These are phyloP conservation scores for Cordyceps fumosorosea DNA, from an alignment of 2,329 filamentous ascomycete species.

Conservation along the genomic window DNA sequence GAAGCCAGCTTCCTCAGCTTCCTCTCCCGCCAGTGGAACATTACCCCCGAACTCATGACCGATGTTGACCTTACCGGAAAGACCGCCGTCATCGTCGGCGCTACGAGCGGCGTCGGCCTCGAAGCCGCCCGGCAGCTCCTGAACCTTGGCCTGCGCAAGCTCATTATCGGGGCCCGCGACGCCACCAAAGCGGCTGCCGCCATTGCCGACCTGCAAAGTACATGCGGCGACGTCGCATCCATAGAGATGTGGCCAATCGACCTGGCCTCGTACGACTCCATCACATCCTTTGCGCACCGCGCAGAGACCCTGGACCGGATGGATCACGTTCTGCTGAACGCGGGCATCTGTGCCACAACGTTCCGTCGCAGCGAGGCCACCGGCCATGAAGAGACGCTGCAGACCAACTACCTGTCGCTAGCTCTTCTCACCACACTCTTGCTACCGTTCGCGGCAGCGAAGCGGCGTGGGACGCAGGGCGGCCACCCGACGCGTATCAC, in stretches of 20 bases:
- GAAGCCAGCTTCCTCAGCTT: conserved; percentile 8
- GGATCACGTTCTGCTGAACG: conserved; percentile 33
- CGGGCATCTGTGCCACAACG: conserved; percentile 18
- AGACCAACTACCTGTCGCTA: conserved; percentile 44
- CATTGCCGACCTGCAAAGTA: neutral
- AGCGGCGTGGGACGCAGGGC: conserved; percentile 18
- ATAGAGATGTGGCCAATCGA: conserved; percentile 32
- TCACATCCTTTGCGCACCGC: conserved; percentile 30
- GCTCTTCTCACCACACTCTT: conserved; percentile 40
- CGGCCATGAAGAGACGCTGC: conserved; percentile 34
- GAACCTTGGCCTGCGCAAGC: conserved; percentile 21
- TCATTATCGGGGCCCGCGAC: conserved; percentile 30
- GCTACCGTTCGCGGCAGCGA: conserved; percentile 36
- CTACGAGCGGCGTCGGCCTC: conserved; percentile 29
- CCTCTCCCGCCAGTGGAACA: conserved; percentile 7
- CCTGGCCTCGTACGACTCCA: conserved; percentile 32
- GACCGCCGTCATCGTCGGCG: conserved; percentile 27
- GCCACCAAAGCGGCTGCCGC: conserved; percentile 23
- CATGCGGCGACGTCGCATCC: neutral
- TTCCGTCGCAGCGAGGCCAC: conserved; percentile 24
- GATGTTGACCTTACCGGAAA: conserved; percentile 15
- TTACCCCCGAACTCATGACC: neutral
- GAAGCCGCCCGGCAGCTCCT: conserved; percentile 29
- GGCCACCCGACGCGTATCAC: conserved; percentile 14
- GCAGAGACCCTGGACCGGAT: conserved; percentile 26